Evolutionary conservation across 2,329 filamentous ascomycete genomes (phyloP).

Genomic region (Diplodia intermedia): DNA sequence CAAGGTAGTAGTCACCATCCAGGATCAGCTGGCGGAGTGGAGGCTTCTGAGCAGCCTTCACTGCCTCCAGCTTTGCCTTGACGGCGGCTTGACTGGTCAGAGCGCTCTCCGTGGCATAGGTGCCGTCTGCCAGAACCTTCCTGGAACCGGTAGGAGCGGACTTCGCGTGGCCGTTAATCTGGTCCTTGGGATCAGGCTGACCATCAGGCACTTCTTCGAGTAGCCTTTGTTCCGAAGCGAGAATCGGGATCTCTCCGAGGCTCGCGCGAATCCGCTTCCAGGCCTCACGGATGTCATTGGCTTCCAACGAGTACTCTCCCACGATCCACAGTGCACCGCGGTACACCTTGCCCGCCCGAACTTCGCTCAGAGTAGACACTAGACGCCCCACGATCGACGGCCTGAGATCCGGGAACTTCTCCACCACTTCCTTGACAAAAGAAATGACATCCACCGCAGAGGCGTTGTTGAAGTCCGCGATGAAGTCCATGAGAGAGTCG

Average conservation of each 20-base stretch:
- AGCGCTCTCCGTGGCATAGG: slow-evolving; percentile 95
- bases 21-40: slow-evolving; percentile 93
- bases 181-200: slow-evolving; percentile 66
- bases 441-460: slow-evolving; percentile 97
- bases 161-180: slow-evolving; percentile 83
- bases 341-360: slow-evolving; percentile 96
- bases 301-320: slow-evolving; percentile 93
- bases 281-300: slow-evolving; percentile 91
- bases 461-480: slow-evolving; percentile 96
- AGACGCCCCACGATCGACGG: slow-evolving; percentile 86
- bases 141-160: slow-evolving; percentile 80
- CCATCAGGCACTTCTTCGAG: slow-evolving; percentile 81
- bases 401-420: slow-evolving; percentile 92
- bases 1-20: slow-evolving; percentile 95
- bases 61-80: slow-evolving; percentile 90
- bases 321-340: slow-evolving; percentile 97
- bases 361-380: slow-evolving; percentile 88
- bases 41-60: slow-evolving; percentile 96
- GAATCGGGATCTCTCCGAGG: slow-evolving; percentile 93
- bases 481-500: slow-evolving; percentile 97
- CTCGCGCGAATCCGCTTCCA: slow-evolving; percentile 96
- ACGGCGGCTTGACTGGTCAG: slow-evolving; percentile 90
- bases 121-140: slow-evolving; percentile 93
- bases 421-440: slow-evolving; percentile 98
- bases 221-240: slow-evolving; percentile 91